Evolutionary conservation across 2,329 filamentous ascomycete genomes (phyloP).

Genomic region (Monosporascus ibericus): DNA sequence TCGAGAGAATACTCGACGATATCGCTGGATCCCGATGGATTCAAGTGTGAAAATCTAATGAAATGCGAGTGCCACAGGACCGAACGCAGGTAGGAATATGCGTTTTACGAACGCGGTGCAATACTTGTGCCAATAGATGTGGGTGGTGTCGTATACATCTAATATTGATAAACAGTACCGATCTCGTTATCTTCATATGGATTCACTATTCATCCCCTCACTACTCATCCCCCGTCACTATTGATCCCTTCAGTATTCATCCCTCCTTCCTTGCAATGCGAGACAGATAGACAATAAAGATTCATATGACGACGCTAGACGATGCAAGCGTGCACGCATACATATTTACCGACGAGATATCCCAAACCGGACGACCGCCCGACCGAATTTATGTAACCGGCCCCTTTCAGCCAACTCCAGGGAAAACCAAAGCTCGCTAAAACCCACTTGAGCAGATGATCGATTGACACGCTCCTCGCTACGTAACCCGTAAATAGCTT

Average conservation of each 20-base stretch:
- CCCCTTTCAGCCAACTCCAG: constrained; percentile 19
- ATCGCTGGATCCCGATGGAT: no score
- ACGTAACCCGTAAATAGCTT: constrained; percentile 1
- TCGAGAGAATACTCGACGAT: no score
- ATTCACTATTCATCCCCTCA: neutral
- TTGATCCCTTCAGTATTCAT: neutral
- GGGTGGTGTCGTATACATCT: no score
- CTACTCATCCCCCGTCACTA: neutral
- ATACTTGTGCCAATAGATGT: no score
- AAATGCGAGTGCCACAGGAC: no score
- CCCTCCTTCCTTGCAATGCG: neutral
- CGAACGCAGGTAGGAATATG: no score
- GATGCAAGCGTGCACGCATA: no score
- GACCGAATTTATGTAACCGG: constrained; percentile 5
- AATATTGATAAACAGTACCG: neutral
- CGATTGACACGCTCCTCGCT: no score
- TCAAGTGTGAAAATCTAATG: no score
- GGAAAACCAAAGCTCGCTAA: constrained; percentile 8
- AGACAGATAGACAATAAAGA: neutral
- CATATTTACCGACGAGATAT: neutral
- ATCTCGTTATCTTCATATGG: neutral
- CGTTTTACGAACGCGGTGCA: no score
- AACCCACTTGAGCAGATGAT: no score
- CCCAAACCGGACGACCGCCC: neutral
- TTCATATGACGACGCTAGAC: neutral